Percentiles rank a stretch among this genome's conserved stretches.
Evolutionary conservation across 768 basidiomycete genomes (phyloP).

Genomic region (Bullera alba): DNA sequence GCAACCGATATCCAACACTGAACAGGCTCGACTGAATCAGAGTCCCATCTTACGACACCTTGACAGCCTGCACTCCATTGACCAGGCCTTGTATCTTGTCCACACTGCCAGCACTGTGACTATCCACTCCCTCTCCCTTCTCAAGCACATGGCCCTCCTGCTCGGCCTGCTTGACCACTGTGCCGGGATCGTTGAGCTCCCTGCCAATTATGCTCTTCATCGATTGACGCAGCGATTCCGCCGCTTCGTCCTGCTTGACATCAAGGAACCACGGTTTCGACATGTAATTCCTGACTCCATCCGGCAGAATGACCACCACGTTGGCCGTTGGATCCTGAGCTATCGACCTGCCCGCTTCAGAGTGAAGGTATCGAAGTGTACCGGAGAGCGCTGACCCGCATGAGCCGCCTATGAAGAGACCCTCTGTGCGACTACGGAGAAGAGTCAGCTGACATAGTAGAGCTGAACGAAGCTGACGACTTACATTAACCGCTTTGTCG

Average conservation of each 20-base stretch:
- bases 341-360: conserved; percentile 55
- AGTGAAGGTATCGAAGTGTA: conserved; percentile 68
- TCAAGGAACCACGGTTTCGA: conserved; percentile 82
- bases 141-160: conserved; percentile 2
- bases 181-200: conserved; percentile 18
- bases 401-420: conserved; percentile 86
- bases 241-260: conserved; percentile 6
- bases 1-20: neutral
- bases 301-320: conserved; percentile 80
- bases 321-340: conserved; percentile 68
- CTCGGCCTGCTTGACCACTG: neutral
- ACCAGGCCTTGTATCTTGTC: neutral
- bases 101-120: neutral
- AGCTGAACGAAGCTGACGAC: conserved; percentile 4
- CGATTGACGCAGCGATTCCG: conserved; percentile 10
- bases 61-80: neutral
- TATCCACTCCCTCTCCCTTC: conserved; percentile 13
- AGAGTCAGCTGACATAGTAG: neutral
- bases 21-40: neutral
- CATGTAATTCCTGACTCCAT: conserved; percentile 92
- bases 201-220: conserved; percentile 25
- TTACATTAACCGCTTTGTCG: conserved; percentile 63
- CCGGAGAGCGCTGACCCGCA: conserved; percentile 79
- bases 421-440: conserved; percentile 58
- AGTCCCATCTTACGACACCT: neutral